phyloP scores from a whole-genome alignment of 2,329 filamentous ascomycete species.

The Phialemoniopsis sp. region DNA sequence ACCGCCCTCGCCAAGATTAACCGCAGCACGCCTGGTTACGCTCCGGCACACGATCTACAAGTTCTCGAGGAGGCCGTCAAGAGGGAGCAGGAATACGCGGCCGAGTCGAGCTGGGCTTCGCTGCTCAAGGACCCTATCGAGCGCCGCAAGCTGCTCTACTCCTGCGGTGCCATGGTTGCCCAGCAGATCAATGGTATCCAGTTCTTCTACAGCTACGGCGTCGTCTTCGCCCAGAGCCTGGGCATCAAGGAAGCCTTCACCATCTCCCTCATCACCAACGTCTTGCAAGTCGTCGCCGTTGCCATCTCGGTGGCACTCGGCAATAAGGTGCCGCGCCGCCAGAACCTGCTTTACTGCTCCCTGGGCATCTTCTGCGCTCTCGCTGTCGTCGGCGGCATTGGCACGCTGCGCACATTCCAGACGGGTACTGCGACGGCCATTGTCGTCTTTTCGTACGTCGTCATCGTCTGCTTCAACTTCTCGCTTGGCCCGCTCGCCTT shows the following conservation, averaged over 20 bases:
- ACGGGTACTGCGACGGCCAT: constrained; percentile 20
- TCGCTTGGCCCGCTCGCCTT: constrained; percentile 30
- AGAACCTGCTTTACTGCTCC: constrained; percentile 27
- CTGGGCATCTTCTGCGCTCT: constrained; percentile 18
- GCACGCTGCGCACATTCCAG: constrained; percentile 8
- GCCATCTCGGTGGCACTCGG: constrained; percentile 24
- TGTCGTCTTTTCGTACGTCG: constrained; percentile 25
- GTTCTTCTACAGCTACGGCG: constrained; percentile 35
- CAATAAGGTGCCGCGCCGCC: constrained; percentile 28
- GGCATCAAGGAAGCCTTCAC: constrained; percentile 29
- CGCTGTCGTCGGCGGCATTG: constrained; percentile 15
- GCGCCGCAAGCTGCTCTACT: constrained; percentile 35
- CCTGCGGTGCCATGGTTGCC: constrained; percentile 32
- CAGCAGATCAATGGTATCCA: constrained; percentile 40
- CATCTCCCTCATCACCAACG: constrained; percentile 30
- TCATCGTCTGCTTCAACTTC: constrained; percentile 33
- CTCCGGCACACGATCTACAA: constrained; percentile 8
- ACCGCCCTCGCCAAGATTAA: constrained; percentile 23
- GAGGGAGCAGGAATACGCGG: constrained; percentile 15
- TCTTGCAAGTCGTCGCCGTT: constrained; percentile 32
- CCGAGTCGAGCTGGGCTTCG: constrained; percentile 27
- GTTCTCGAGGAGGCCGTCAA: constrained; percentile 14
- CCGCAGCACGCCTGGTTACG: constrained; percentile 17
- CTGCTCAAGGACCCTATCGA: constrained; percentile 34
- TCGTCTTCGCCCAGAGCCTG: constrained; percentile 32